A percentile compares a stretch with the other conserved stretches of the same genome.
These are phyloP conservation scores for Kodamaea jinghongensis DNA, from an alignment of 805 yeast genomes.

Conservation along the genomic window DNA sequence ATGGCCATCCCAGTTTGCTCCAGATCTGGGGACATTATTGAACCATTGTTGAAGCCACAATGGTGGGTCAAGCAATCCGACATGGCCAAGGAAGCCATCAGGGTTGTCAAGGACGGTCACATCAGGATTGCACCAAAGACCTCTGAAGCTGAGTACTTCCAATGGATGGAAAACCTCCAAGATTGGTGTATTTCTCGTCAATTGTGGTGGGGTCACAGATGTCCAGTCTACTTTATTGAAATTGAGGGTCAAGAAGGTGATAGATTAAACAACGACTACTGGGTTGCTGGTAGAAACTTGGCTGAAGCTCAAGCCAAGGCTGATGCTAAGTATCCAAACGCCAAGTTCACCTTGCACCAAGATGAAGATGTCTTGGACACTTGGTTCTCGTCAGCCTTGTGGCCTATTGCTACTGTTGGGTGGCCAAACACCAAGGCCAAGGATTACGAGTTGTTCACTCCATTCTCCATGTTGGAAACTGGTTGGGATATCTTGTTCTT, in stretches of 20 bases:
- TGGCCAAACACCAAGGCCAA: conserved; percentile 77
- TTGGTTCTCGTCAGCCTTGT: conserved; percentile 97
- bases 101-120: conserved; percentile 79
- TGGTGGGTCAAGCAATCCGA: conserved; percentile 97
- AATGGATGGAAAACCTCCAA: conserved; percentile 93
- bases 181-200: conserved; percentile 99
- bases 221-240: conserved; percentile 88
- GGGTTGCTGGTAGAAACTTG: conserved; percentile 85
- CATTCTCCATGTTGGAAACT: conserved; percentile 93
- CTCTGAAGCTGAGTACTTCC: conserved; percentile 90
- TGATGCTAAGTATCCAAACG: conserved; percentile 62
- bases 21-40: conserved; percentile 95
- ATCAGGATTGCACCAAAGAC: conserved; percentile 82
- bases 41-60: conserved; percentile 96
- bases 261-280: conserved; percentile 61
- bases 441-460: conserved; percentile 78
- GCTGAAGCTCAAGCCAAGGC: conserved; percentile 90
- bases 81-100: conserved; percentile 84
- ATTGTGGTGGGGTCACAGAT: conserved; percentile 94
- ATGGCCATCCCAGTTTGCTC: conserved; percentile 94
- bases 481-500: conserved; percentile 99
- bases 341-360: conserved; percentile 75
- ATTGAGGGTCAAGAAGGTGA: conserved; percentile 69
- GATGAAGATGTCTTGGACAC: conserved; percentile 98
- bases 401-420: conserved; percentile 96